Evolutionary conservation across 2,329 filamentous ascomycete species (phyloP), one percentile per base, ranked within the genome.

Genomic region (Domatiomyces globalis): DNA sequence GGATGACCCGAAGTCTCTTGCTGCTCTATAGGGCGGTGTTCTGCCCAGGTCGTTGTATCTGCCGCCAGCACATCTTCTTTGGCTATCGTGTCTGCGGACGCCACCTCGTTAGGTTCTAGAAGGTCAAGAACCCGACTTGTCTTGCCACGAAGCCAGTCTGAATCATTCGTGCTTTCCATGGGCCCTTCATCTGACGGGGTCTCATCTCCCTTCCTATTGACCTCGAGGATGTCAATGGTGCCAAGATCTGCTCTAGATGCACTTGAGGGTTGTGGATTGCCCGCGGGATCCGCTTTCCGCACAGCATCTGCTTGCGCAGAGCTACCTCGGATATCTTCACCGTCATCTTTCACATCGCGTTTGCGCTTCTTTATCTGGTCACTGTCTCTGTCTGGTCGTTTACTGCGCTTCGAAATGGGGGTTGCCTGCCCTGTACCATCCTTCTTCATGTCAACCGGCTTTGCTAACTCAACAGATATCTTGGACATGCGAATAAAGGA

Each of bases 401-500:
- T 22, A 27, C n/a, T 45, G 27, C 50, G 43, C n/a, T 53, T 53
- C 18, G 58, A 57, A 29, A 61, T 46, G n/a, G 58, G 57, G 1
- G 51, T 49, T 8, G 52, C 56, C n/a, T 55, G 54, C 12, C 56
- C 56, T 20, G 45, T 47, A 18, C 33, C 36, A 48, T 56, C 49
- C n/a, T 51, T 49, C 46, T 48, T 56, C 46, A 59, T 29, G 42
- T 78, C 65, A 72, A 94, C 85, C 54, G 92, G 84, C 66, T 79
- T 83, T 51, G 92, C 92, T 63, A 92, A 72, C 71, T 95, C 89
- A 56, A 95, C 92, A 27, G 77, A 78, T 62, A 98, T 88, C 72
- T 84, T 94, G 52, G 89, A 95, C 85, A 95, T 92, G 61, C 88
- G 87, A 62, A 98, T 87, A 69, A 88, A 98, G 57, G 89, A 84